A percentile compares a stretch with the other conserved stretches of the same genome.
Conservation (phyloP, 345 rosid species). For the Eucalyptus caleyi region DNA sequence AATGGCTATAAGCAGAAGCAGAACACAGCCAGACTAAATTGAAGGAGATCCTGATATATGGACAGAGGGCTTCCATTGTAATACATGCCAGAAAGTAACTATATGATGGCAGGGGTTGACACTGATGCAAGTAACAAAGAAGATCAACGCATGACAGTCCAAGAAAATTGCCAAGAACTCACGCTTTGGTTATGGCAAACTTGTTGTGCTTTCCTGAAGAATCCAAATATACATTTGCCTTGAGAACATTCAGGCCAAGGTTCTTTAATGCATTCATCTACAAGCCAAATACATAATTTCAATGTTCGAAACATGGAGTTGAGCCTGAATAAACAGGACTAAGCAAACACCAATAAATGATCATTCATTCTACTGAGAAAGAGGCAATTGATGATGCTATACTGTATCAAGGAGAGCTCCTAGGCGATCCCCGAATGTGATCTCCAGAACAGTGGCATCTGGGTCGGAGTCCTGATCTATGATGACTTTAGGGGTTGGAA, state of each 20-base stretch:
- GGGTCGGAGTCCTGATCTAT: slow-evolving; percentile 93
- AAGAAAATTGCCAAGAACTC: slow-evolving; percentile 10
- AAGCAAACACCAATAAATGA: background rate
- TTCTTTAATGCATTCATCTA: slow-evolving; percentile 91
- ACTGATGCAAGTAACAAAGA: background rate
- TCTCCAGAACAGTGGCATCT: slow-evolving; percentile 74
- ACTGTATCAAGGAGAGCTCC: slow-evolving; percentile 97
- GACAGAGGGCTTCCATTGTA: background rate
- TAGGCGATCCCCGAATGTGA: slow-evolving; percentile 96
- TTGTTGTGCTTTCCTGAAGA: slow-evolving; percentile 95
- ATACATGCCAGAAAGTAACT: background rate
- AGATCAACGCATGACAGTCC: background rate
- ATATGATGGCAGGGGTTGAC: background rate
- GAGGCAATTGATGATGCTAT: background rate
- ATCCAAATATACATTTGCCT: slow-evolving; percentile 85
- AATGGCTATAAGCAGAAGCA: background rate
- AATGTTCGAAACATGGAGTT: background rate
- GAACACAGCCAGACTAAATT: background rate
- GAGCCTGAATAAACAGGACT: background rate
- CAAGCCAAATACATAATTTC: background rate
- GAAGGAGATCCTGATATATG: background rate
- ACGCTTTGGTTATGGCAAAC: slow-evolving; percentile 79
- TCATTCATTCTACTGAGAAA: background rate
- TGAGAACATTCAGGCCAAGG: slow-evolving; percentile 87
- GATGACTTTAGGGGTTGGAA: slow-evolving; percentile 90